Percentiles rank a stretch among this genome's conserved stretches.
Evolutionary conservation across 441 rosid species (phyloP).

Genomic region (Euphorbia celastroides): DNA sequence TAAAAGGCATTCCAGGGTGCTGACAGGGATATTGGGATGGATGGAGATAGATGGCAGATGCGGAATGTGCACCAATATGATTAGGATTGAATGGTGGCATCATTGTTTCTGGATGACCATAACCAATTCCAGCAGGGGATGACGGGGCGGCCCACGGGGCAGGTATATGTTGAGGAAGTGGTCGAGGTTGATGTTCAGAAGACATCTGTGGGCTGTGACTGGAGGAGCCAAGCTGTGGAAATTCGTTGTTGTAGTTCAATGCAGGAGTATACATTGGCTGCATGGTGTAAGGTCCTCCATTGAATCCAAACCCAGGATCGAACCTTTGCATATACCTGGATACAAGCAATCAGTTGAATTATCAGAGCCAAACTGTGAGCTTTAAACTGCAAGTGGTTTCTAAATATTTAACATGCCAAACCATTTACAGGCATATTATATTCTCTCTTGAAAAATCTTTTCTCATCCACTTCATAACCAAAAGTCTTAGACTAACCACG

Average conservation of each 20-base stretch:
- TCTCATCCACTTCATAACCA: neutral
- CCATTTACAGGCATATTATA: neutral
- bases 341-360: neutral
- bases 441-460: neutral
- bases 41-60: constrained; percentile 52
- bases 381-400: neutral
- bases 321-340: constrained; percentile 72
- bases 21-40: constrained; percentile 72
- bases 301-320: constrained; percentile 81
- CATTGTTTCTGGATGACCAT: constrained; percentile 73
- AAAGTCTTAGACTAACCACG: neutral
- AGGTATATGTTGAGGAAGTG: constrained; percentile 54
- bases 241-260: constrained; percentile 72
- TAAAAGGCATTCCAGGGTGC: constrained; percentile 63
- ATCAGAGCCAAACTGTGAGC: neutral
- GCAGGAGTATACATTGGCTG: constrained; percentile 75
- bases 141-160: constrained; percentile 56
- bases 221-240: constrained; percentile 77
- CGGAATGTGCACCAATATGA: constrained; percentile 48
- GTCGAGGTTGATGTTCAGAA: constrained; percentile 50
- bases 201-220: constrained; percentile 55
- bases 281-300: constrained; percentile 50
- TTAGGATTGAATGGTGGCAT: constrained; percentile 56
- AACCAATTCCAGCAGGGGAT: constrained; percentile 49
- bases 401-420: neutral